Evolutionary conservation across 345 rosid species (phyloP).

Genomic region (Hypericum perforatum): DNA sequence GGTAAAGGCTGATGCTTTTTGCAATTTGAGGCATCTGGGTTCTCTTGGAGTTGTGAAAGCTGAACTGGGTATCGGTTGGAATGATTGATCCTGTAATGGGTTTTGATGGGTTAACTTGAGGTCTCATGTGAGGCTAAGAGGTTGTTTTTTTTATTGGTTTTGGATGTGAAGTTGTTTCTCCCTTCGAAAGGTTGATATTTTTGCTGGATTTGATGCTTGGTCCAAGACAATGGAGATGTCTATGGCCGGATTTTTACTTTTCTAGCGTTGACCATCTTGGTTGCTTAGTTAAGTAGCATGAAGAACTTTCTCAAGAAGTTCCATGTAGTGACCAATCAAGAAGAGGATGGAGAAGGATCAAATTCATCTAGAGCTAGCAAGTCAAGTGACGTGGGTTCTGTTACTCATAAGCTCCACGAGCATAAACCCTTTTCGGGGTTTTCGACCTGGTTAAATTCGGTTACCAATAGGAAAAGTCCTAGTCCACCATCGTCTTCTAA

Average conservation of each 20-base stretch:
- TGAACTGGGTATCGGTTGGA: slow-evolving; percentile 25
- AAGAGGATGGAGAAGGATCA: slow-evolving; percentile 26
- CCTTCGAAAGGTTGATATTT: slow-evolving; percentile 8
- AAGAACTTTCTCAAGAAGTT: slow-evolving; percentile 86
- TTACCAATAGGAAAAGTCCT: slow-evolving; percentile 48
- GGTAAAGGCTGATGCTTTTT: slow-evolving; percentile 14
- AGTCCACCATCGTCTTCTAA: slow-evolving; percentile 58
- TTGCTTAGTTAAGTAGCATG: slow-evolving; percentile 40
- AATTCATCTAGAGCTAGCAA: slow-evolving; percentile 45
- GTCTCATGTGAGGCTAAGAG: too few relatives aligned
- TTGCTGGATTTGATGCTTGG: slow-evolving; percentile 38
- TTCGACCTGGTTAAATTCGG: slow-evolving; percentile 78
- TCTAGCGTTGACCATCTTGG: slow-evolving; percentile 30
- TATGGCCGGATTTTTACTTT: slow-evolving; percentile 39
- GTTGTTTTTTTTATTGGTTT: too few relatives aligned
- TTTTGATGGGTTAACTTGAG: slow-evolving; percentile 16
- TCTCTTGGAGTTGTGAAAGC: slow-evolving; percentile 17
- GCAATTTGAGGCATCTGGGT: slow-evolving; percentile 32
- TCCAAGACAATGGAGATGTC: slow-evolving; percentile 61
- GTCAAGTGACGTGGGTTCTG: slow-evolving; percentile 36
- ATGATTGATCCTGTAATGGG: slow-evolving; percentile 23
- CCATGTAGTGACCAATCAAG: slow-evolving; percentile 53
- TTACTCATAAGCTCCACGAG: slow-evolving; percentile 38
- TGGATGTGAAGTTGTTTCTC: background rate
- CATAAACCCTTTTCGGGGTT: slow-evolving; percentile 63